Conservation (phyloP, 148 eudicot genomes). For the Rhododendron henanense region DNA sequence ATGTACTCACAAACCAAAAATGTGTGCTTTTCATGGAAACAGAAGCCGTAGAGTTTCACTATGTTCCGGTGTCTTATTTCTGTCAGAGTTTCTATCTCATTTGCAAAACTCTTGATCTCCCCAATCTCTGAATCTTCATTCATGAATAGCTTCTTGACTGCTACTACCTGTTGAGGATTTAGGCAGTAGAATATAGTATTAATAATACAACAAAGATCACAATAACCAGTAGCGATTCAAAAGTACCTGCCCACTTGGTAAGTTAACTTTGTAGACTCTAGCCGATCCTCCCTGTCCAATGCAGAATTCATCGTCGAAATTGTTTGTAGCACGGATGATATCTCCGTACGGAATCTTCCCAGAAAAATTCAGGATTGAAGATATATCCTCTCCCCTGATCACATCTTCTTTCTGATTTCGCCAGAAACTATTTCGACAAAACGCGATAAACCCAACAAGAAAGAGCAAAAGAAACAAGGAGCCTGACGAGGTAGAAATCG, state of each 20-base stretch:
- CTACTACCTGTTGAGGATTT: slow-evolving; percentile 9
- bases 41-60: slow-evolving; percentile 5
- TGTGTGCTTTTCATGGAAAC: not conserved
- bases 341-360: slow-evolving; percentile 25
- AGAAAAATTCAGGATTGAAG: slow-evolving; percentile 9
- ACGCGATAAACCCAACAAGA: no score
- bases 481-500: not conserved
- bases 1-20: not conserved
- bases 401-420: not conserved
- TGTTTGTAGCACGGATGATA: slow-evolving; percentile 21
- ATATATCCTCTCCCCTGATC: not conserved
- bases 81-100: slow-evolving; percentile 9
- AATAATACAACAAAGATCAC: no score
- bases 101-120: not conserved
- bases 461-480: no score
- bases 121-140: not conserved
- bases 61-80: slow-evolving; percentile 6
- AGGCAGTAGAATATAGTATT: no score
- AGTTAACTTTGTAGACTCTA: slow-evolving; percentile 22
- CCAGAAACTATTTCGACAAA: no score
- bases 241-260: slow-evolving; percentile 19
- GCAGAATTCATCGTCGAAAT: slow-evolving; percentile 20
- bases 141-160: slow-evolving; percentile 15
- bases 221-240: no score
- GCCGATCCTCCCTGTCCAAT: not conserved